These are phyloP conservation scores for Sclerotinia minor DNA, from an alignment of 2,329 filamentous ascomycete species.

Conservation along the genomic window DNA sequence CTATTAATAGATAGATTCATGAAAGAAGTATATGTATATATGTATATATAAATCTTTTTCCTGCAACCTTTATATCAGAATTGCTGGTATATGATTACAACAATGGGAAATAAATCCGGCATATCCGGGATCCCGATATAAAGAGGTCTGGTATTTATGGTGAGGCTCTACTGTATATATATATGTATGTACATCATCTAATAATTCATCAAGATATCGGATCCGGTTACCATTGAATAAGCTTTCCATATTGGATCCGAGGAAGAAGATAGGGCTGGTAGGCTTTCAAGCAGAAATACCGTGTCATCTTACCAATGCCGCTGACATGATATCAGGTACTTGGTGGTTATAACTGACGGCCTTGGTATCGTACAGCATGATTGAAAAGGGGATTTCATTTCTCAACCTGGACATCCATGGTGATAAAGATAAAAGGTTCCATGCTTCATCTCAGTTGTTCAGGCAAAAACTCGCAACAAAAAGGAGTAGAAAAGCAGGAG, in stretches of 20 bases:
- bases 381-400: neutral
- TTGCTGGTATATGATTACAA: no score
- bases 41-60: no score
- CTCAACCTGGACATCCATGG: neutral
- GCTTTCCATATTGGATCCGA: neutral
- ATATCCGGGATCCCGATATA: no score
- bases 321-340: neutral
- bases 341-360: neutral
- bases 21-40: no score
- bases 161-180: no score
- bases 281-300: no score
- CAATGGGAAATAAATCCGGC: no score
- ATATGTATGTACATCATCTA: neutral
- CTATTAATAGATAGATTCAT: no score
- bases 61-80: no score
- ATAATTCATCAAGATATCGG: conserved; percentile 1
- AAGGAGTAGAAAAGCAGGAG: neutral
- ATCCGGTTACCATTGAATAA: neutral
- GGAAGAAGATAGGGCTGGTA: neutral
- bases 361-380: neutral
- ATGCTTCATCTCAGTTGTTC: neutral
- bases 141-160: no score
- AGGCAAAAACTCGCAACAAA: conserved; percentile 1
- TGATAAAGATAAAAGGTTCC: neutral
- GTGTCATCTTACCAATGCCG: conserved; percentile 4